Evolutionary conservation across 2,329 filamentous ascomycete species (phyloP).

Genomic region (Aspergillus flavus): DNA sequence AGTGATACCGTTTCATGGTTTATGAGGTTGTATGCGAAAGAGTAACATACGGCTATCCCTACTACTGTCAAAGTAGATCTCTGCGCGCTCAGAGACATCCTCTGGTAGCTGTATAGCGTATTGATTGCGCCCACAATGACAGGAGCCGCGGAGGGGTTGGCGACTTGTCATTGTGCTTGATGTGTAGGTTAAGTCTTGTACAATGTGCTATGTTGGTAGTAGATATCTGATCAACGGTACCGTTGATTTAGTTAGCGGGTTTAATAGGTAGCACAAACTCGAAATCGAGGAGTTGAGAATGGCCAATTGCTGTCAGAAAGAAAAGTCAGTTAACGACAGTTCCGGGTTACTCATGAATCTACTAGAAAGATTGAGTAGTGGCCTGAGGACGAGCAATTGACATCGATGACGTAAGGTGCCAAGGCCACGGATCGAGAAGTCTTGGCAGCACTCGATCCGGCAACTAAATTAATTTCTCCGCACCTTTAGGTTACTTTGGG

Average conservation of each 20-base stretch:
- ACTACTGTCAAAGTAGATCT: slow-evolving; percentile 75
- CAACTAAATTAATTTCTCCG: slow-evolving; percentile 16
- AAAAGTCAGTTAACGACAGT: neutral
- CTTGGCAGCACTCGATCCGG: slow-evolving; percentile 11
- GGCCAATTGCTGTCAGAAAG: neutral
- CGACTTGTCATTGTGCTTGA: slow-evolving; percentile 23
- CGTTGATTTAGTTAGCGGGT: neutral
- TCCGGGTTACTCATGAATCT: neutral
- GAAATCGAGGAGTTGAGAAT: neutral
- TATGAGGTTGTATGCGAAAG: neutral
- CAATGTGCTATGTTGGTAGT: neutral
- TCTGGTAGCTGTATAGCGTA: slow-evolving; percentile 74
- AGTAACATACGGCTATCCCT: slow-evolving; percentile 68
- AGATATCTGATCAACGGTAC: neutral
- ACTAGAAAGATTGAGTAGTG: neutral
- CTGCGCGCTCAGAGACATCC: slow-evolving; percentile 57
- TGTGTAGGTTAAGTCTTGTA: neutral
- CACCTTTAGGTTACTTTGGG: slow-evolving; percentile 30
- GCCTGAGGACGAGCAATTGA: neutral
- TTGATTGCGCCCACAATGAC: slow-evolving; percentile 82
- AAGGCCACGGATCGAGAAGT: slow-evolving; percentile 8
- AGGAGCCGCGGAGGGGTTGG: slow-evolving; percentile 70
- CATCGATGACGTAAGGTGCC: slow-evolving; percentile 19
- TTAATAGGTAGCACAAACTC: neutral
- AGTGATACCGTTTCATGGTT: neutral